Conservation (phyloP, 768 basidiomycete species). For the Megacollybia marginata region DNA sequence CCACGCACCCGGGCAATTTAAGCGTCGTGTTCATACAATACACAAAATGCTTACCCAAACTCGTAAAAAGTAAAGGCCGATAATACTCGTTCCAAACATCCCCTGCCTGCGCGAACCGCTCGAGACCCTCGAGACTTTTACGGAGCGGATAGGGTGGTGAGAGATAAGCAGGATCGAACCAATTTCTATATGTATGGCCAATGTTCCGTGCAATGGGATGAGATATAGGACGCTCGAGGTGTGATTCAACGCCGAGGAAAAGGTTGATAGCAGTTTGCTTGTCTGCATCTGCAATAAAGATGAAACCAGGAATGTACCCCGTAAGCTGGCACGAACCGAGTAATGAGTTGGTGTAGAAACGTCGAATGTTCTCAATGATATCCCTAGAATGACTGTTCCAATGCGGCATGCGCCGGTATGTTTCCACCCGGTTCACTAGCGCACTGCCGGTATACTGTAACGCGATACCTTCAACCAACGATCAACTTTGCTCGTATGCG, state of each 20-base stretch:
- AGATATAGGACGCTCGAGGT: conserved; percentile 34
- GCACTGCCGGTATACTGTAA: conserved; percentile 96
- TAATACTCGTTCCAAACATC: conserved; percentile 93
- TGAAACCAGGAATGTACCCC: no score
- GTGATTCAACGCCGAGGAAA: conserved; percentile 75
- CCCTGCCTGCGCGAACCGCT: conserved; percentile 52
- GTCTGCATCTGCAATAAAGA: conserved; percentile 64
- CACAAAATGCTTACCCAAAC: conserved; percentile 81
- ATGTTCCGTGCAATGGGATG: conserved; percentile 44
- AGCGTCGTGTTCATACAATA: conserved; percentile 89
- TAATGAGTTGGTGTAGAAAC: conserved; percentile 93
- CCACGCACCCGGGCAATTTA: conserved; percentile 68
- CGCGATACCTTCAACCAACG: conserved; percentile 60
- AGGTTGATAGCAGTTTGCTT: conserved; percentile 97
- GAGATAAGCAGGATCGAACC: conserved; percentile 75
- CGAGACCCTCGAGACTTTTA: conserved; percentile 49
- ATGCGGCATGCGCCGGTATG: conserved; percentile 90
- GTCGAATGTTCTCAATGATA: conserved; percentile 89
- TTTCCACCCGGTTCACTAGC: conserved; percentile 93
- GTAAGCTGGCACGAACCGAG: conserved; percentile 44
- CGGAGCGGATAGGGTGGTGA: conserved; percentile 44
- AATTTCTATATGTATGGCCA: conserved; percentile 60
- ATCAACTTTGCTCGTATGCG: background rate
- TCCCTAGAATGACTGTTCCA: conserved; percentile 98
- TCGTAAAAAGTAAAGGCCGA: conserved; percentile 75